A percentile compares a stretch with the other conserved stretches of the same genome.
Evolutionary conservation across 441 rosid species (phyloP).

Genomic region (Euphorbia schlechtendalii): DNA sequence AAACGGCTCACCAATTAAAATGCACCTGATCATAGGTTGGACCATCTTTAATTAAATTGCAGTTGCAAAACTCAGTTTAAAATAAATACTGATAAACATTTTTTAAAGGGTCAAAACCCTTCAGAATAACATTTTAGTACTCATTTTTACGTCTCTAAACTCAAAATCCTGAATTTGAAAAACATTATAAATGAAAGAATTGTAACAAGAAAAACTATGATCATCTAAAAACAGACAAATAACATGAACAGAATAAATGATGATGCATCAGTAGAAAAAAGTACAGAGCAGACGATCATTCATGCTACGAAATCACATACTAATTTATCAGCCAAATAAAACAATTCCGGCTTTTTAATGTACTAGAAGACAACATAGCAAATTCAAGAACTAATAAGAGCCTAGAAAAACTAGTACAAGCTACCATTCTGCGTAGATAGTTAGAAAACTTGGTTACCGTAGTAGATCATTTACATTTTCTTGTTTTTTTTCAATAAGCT

Average conservation of each 20-base stretch:
- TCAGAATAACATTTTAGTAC: too few relatives aligned
- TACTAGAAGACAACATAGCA: background rate
- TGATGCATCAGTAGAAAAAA: slow-evolving; percentile 8
- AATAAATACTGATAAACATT: too few relatives aligned
- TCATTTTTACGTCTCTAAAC: too few relatives aligned
- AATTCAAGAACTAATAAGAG: background rate
- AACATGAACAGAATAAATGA: background rate
- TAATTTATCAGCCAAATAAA: slow-evolving; percentile 1
- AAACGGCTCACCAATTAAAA: too few relatives aligned
- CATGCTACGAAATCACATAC: background rate
- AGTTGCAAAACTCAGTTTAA: too few relatives aligned
- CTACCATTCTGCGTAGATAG: slow-evolving; percentile 13
- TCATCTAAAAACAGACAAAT: background rate
- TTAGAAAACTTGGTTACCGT: slow-evolving; percentile 16
- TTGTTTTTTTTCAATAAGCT: background rate
- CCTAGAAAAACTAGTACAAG: slow-evolving; percentile 15
- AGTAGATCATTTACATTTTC: slow-evolving; percentile 23
- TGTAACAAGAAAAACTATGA: background rate
- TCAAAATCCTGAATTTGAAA: too few relatives aligned
- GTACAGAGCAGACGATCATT: too few relatives aligned
- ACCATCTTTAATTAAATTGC: too few relatives aligned
- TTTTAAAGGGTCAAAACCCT: too few relatives aligned
- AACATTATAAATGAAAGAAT: too few relatives aligned
- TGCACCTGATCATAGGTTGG: too few relatives aligned
- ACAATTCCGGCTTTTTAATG: slow-evolving; percentile 4